Conservation (phyloP, 495 filamentous ascomycete species). For the Penicillium coprophilum region DNA sequence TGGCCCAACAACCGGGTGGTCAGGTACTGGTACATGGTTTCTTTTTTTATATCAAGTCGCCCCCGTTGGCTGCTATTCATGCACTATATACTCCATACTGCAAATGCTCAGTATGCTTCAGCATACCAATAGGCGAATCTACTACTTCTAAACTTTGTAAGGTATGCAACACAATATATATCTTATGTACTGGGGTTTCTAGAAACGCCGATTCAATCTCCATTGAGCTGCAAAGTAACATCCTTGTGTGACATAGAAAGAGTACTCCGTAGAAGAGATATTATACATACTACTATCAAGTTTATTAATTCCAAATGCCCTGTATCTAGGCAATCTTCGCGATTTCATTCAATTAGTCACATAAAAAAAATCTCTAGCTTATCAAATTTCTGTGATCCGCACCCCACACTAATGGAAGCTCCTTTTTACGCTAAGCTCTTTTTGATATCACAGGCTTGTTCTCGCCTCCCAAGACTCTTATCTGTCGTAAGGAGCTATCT, state of each 20-base stretch:
- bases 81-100: not conserved
- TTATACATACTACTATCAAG: not conserved
- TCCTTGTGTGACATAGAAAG: not conserved
- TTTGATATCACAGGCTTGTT: constrained; percentile 4
- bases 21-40: constrained; percentile 10
- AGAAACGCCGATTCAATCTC: not conserved
- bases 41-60: not conserved
- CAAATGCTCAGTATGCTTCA: not conserved
- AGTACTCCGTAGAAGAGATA: not conserved
- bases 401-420: constrained; percentile 12
- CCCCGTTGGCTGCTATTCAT: no score
- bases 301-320: no score
- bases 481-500: constrained; percentile 8
- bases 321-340: no score
- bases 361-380: not conserved
- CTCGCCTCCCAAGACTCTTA: constrained; percentile 6
- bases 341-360: constrained; percentile 10
- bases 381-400: constrained; percentile 13
- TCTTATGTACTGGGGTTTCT: not conserved
- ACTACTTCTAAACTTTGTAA: not conserved
- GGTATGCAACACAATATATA: not conserved
- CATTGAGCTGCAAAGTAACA: not conserved
- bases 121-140: not conserved
- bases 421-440: constrained; percentile 11
- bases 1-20: not conserved